phyloP scores from a whole-genome alignment of 768 basidiomycete genomes.

The Boletus insuetus region DNA sequence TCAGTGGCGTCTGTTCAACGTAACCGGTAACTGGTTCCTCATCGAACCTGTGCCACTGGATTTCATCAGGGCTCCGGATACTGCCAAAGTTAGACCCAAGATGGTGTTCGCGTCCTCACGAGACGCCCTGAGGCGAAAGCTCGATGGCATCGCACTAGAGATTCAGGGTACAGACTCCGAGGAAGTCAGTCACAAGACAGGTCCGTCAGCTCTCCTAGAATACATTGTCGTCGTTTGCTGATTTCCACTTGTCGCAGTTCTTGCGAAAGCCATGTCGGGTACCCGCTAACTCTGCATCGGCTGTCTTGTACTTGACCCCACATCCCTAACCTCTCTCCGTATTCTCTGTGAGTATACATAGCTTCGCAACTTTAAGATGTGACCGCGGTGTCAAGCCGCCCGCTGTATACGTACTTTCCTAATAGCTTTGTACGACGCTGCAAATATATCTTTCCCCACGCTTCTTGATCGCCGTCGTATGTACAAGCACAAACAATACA shows the following conservation, averaged over 20 bases:
- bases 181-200: slow-evolving; percentile 68
- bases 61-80: slow-evolving; percentile 78
- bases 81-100: slow-evolving; percentile 82
- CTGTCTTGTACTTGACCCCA: slow-evolving; percentile 6
- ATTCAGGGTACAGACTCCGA: slow-evolving; percentile 79
- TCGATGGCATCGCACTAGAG: slow-evolving; percentile 80
- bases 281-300: slow-evolving; percentile 20
- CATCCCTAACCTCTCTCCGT: slow-evolving; percentile 5
- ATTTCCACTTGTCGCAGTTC: slow-evolving; percentile 12
- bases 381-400: neutral
- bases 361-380: neutral
- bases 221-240: neutral
- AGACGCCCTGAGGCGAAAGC: slow-evolving; percentile 68
- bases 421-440: slow-evolving; percentile 7
- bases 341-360: slow-evolving; percentile 12
- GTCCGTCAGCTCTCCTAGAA: slow-evolving; percentile 41
- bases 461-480: neutral
- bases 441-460: neutral
- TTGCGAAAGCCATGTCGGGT: slow-evolving; percentile 5
- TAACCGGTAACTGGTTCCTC: neutral
- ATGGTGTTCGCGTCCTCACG: slow-evolving; percentile 95
- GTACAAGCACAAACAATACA: too few relatives aligned
- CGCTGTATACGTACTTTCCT: slow-evolving; percentile 4
- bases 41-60: neutral
- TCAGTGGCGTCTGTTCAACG: slow-evolving; percentile 41